Evolutionary conservation across 352 stramenopile genomes (phyloP), one percentile per base, ranked within the genome.

Genomic region (Phytophthora vignae): DNA sequence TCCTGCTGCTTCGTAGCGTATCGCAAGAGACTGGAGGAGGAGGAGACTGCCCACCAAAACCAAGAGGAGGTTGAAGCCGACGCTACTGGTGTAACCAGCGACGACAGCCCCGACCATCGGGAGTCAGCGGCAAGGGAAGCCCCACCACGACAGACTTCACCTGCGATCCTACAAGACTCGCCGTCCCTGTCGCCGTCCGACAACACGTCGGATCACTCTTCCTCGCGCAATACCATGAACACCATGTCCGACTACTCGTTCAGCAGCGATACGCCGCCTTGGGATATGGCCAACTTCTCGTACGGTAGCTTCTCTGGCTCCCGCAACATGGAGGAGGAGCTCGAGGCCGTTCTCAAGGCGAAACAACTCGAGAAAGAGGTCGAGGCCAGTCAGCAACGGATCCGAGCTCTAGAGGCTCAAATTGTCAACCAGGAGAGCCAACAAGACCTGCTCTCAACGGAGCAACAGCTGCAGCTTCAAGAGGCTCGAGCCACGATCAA

Each of bases 331-430:
- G 82, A 90, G 29, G 88, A 93, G n/a, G 85, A 92, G 44, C 66
- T 91, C 1, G 85, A 87, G 21, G 88, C 87, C 0, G 77, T 77
- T 60, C 66, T 87, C 3, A 85, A 84, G 8, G 84, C 85, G 2
- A 78, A 78, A 9, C 73, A 92, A 46, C 74, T 92, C 2, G 88
- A 95, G 64, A 83, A 84, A n/a, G 85, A 95, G 36, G 88, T 93
- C 5, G 77, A 89, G 48, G 74, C 76, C 4, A 93, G 88, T 64
- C 79, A 84, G 12, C 58, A 81, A 8, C 85, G 87, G 36, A 92
- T 95, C 40, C 49, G 78, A 25, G 66, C 82, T 44, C 76, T 95
- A 21, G 85, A 95, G 49, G 52, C 65, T 0, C 74, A 81, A 63
- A 91, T 95, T 46, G 68, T 74, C 1, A 75, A 78, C 10, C 79